Percentiles rank a stretch among this genome's conserved stretches.
Evolutionary conservation across 768 basidiomycete genomes (phyloP).

Genomic region (Lepiota brunneoincarnata): DNA sequence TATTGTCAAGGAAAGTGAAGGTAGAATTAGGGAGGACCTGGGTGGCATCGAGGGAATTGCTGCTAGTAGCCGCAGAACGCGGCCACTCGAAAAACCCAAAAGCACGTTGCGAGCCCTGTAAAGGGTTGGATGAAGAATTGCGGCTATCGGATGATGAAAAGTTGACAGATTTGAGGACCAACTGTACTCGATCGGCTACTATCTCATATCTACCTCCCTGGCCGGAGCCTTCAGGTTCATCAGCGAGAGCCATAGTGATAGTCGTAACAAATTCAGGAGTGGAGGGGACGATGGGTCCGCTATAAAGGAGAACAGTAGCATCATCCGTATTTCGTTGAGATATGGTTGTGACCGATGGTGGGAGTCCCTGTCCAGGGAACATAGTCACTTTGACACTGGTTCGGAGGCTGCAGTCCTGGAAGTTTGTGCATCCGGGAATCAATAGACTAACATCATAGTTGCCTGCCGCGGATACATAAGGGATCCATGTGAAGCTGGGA

Average conservation of each 20-base stretch:
- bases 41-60: conserved; percentile 51
- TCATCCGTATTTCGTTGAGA: conserved; percentile 73
- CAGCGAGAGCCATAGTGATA: conserved; percentile 71
- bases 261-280: conserved; percentile 70
- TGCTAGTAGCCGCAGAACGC: conserved; percentile 33
- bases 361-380: conserved; percentile 67
- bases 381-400: conserved; percentile 83
- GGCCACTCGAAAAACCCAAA: conserved; percentile 95
- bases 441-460: conserved; percentile 81
- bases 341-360: conserved; percentile 66
- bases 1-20: conserved; percentile 61
- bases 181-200: conserved; percentile 84
- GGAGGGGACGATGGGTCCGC: conserved; percentile 78
- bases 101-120: conserved; percentile 37
- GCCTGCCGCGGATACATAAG: conserved; percentile 89
- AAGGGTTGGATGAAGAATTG: conserved; percentile 27
- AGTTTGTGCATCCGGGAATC: conserved; percentile 80
- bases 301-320: conserved; percentile 62
- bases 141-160: conserved; percentile 27
- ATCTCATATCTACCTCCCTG: conserved; percentile 71
- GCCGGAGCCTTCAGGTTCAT: conserved; percentile 59
- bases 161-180: conserved; percentile 67
- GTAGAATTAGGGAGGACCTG: conserved; percentile 62
- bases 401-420: conserved; percentile 77
- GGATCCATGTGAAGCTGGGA: conserved; percentile 88